Base-by-base conservation (phyloP, 1,284 basidiomycete genomes). In the Marasmius tenuissimus region DNA sequence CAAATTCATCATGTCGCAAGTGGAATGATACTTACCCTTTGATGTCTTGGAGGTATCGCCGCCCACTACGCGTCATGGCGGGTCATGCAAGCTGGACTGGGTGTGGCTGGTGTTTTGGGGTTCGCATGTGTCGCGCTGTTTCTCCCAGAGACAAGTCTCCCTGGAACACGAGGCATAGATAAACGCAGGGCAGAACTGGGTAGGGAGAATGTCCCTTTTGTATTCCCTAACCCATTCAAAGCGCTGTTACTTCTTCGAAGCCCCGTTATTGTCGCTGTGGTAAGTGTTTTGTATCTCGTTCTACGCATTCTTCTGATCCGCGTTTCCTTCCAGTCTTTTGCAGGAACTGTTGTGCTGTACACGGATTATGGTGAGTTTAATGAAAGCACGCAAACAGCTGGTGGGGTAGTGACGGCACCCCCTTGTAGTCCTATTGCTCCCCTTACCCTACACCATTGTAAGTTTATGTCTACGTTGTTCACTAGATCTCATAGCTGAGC, bases 131-230 rank as follows among this genome's bases (percentile, higher is more conserved):
- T 87, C 38, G 69, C 76, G 7, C 57, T 84, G 22, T 81, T 83
- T 60, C 78, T 93, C 16, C 91, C 92, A 0, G 93, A 94, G 70
- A 93, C 92, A 0, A 82, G 80, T n/a, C 86, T 88, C 67, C 75
- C 85, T 55, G 69, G 76, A 57, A 63, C 80, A 4, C 71, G 75
- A 22, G 80, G 83, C 0, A 74, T 83, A 14, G 84, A 85, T 39
- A 77, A 74, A 67, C 47, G 63, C 10, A 54, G 65, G 54, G 58
- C 55, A 9, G 69, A 68, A 39, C 57, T 62, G 8, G 79, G 74
- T 57, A 71, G 76, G 4, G 57, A 58, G 11, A 11, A 50, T 18
- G 34, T 38, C 11, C 35, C 35, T 11, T 67, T 75, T 45, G 80
- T 84, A 12, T 81, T 79, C 70, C 69, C 89, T 57, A 91, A 91